Evolutionary conservation across 345 rosid species (phyloP).

Genomic region (Mallotus nudiflorus): DNA sequence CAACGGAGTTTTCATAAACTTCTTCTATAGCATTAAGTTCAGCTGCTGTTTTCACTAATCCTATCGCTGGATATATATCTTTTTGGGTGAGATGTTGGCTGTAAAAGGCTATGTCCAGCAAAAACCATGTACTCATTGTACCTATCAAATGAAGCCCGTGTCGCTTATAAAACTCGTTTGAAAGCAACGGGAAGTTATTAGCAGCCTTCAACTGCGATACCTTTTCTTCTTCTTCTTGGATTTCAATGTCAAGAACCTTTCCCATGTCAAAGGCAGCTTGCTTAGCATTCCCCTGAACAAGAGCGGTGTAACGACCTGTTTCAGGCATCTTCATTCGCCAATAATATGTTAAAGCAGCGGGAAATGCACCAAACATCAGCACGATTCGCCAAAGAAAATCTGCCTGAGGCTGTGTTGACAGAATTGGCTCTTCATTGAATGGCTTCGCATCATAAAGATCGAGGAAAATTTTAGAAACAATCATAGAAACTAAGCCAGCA

Average conservation of each 20-base stretch:
- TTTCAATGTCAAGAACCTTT: constrained; percentile 45
- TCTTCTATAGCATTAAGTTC: constrained; percentile 40
- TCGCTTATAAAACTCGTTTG: constrained; percentile 40
- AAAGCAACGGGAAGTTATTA: constrained; percentile 33
- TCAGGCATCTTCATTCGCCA: constrained; percentile 71
- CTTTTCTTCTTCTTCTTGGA: constrained; percentile 37
- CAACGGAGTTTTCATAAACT: constrained; percentile 46
- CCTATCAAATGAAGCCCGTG: constrained; percentile 54
- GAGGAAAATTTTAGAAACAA: constrained; percentile 39
- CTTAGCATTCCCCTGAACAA: constrained; percentile 53
- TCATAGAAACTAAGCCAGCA: constrained; percentile 49
- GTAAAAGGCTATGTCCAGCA: constrained; percentile 63
- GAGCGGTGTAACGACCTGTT: constrained; percentile 58
- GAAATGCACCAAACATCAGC: constrained; percentile 55
- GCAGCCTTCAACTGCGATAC: constrained; percentile 27
- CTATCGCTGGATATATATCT: constrained; percentile 48
- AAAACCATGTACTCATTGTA: constrained; percentile 51
- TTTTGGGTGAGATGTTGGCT: constrained; percentile 56
- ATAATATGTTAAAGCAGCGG: constrained; percentile 49
- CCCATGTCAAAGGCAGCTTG: constrained; percentile 61
- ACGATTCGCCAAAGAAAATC: constrained; percentile 57
- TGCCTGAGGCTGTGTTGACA: constrained; percentile 46
- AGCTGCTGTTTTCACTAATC: constrained; percentile 10
- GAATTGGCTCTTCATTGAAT: constrained; percentile 11
- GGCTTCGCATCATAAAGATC: background rate